Evolutionary conservation across 306 rosid genomes (phyloP).

Genomic region (Vigna mungo): DNA sequence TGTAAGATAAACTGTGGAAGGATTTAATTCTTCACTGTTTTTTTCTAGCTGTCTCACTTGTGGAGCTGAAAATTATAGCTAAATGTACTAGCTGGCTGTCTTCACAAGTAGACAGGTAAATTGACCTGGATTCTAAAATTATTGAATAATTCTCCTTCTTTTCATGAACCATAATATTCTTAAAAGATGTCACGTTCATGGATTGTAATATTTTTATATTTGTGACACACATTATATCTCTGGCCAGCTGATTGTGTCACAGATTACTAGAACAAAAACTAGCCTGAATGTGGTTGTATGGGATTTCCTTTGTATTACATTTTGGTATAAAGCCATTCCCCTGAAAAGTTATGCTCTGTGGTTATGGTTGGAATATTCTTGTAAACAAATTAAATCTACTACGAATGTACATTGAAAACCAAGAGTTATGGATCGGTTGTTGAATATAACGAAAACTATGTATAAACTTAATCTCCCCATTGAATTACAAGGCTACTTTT

Average conservation of each 20-base stretch:
- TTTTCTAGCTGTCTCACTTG: conserved; percentile 6
- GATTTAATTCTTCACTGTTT: conserved; percentile 12
- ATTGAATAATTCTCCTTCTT: not conserved
- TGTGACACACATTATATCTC: not conserved
- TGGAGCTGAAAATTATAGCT: not conserved
- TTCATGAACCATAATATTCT: not conserved
- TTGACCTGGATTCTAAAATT: not conserved
- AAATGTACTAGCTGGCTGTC: not conserved
- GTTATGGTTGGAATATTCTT: not conserved
- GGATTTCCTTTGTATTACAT: not conserved
- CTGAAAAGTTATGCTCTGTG: not conserved
- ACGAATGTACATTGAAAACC: not conserved
- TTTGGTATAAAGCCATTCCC: not conserved
- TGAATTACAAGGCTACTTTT: no score
- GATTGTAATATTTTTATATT: not conserved
- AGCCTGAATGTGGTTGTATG: not conserved
- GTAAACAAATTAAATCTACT: not conserved
- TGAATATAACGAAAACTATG: no score
- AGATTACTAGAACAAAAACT: not conserved
- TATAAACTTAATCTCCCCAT: no score
- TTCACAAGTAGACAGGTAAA: conserved; percentile 2
- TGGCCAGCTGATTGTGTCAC: not conserved
- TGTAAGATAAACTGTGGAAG: not conserved
- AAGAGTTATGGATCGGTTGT: not conserved
- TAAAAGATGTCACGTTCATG: not conserved